Evolutionary conservation across 192 early-diverging fungal genomes (phyloP).

Genomic region (Coemansia reversa): DNA sequence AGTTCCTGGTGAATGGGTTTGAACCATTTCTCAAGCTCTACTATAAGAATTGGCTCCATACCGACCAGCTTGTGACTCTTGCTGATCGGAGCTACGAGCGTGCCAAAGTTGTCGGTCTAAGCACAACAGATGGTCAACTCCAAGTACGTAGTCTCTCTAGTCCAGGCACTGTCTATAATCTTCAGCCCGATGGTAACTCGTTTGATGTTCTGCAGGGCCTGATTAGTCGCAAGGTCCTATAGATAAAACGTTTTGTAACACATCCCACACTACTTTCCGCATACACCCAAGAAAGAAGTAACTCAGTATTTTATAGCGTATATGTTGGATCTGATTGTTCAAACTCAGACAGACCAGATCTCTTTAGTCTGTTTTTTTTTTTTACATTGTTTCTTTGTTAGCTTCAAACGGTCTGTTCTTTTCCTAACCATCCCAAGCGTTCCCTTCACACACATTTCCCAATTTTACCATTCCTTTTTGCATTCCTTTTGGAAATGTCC

Average conservation of each 20-base stretch:
- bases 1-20: constrained; percentile 69
- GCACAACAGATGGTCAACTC: constrained; percentile 69
- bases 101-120: constrained; percentile 77
- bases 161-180: constrained; percentile 56
- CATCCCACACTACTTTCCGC: not conserved
- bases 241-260: not conserved
- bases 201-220: constrained; percentile 97
- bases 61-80: constrained; percentile 66
- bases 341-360: not conserved
- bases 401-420: not conserved
- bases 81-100: constrained; percentile 57
- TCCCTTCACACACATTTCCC: not conserved
- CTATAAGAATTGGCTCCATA: constrained; percentile 87
- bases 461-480: not conserved
- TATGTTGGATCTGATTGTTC: not conserved
- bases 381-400: constrained; percentile 1
- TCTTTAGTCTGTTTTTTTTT: not conserved
- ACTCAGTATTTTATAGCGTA: not conserved
- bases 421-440: not conserved
- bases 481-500: constrained; percentile 13
- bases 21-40: constrained; percentile 74
- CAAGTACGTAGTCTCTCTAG: constrained; percentile 64
- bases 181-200: constrained; percentile 96
- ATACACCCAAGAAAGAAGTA: not conserved
- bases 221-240: constrained; percentile 64